phyloP scores from a whole-genome alignment of 192 early-diverging fungal genomes.

The Gaertneriomyces sp. region DNA sequence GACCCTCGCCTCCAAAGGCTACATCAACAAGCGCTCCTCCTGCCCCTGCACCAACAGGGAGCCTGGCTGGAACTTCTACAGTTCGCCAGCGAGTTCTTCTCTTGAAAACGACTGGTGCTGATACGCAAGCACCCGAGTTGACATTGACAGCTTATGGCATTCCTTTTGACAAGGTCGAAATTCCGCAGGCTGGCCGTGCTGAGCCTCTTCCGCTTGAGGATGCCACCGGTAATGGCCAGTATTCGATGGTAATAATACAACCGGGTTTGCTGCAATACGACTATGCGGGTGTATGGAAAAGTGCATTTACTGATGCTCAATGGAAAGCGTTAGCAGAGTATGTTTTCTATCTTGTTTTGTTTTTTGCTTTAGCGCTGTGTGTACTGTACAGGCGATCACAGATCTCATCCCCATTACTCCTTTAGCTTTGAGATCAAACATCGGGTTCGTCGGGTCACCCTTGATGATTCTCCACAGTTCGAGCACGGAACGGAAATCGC shows the following conservation, averaged over 20 bases:
- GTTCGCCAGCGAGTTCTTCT: constrained; percentile 3
- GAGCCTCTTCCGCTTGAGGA: constrained; percentile 7
- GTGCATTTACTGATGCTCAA: constrained; percentile 14
- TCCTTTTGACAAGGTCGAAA: constrained; percentile 4
- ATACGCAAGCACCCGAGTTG: constrained; percentile 2
- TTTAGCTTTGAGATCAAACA: constrained; percentile 12
- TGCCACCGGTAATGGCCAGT: constrained; percentile 7
- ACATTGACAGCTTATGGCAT: constrained; percentile 18
- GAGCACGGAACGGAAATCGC: constrained; percentile 1
- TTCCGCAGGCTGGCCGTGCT: constrained; percentile 1
- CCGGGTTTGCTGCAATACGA: constrained; percentile 17
- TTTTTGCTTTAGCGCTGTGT: not conserved
- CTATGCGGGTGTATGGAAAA: constrained; percentile 8
- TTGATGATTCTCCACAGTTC: constrained; percentile 15
- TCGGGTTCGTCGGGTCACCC: constrained; percentile 10
- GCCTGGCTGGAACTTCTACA: not conserved
- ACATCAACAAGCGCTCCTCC: too few species aligned
- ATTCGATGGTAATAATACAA: constrained; percentile 1
- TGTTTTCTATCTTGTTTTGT: not conserved
- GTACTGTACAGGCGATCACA: not conserved
- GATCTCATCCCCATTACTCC: not conserved
- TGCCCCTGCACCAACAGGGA: too few species aligned
- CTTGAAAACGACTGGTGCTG: not conserved
- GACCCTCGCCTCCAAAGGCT: too few species aligned
- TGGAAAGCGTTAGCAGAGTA: not conserved